Evolutionary conservation across 2,329 filamentous ascomycete genomes (phyloP), one percentile per base, ranked within the genome.

Genomic region (Colletotrichum orbiculare): DNA sequence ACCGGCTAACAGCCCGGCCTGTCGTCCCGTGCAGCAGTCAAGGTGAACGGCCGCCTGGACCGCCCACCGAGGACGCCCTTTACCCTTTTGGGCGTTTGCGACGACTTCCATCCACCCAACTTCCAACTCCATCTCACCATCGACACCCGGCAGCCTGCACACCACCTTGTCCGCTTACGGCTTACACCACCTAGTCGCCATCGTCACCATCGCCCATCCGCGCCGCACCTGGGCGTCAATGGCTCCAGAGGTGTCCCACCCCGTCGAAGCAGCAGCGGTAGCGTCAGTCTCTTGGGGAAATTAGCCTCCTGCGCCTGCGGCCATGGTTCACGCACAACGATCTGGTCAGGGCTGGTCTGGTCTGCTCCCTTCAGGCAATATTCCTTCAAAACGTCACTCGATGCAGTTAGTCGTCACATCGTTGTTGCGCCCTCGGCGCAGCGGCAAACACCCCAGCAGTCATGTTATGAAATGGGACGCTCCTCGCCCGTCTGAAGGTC

Each of bases 321-420:
- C 39, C 39, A 62, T 35, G 58, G 45, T 33, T 52, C 54, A 9
- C 50, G 33, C 57, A 42, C 45, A 25, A 38, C 58, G n/a, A 56
- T 46, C 38, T 33, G 33, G 33, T 48, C 10, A 12, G 10, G 42
- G 25, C 25, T 25, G 25, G 25, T 25, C 4, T 25, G 25, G 25
- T 25, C 25, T 25, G 25, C 25, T 25, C 4, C 25, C 45, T 54
- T 8, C 41, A 41, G 25, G 45, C 46, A 47, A 46, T 61, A 11
- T 37, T 60, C 10, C 12, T 50, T 38, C 37, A 5, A 10, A 35
- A 35, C 48, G 39, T 33, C 39, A 17, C 62, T 37, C 25, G 15
- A 65, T 62, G 58, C 10, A 62, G 62, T 34, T 62, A 62, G 52
- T 53, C 45, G 37, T 52, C 38, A 9, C 47, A 39, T 57, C 46